A percentile compares a stretch with the other conserved stretches of the same genome.
Conservation (phyloP, 306 rosid species). For the Medicago ruthenica region DNA sequence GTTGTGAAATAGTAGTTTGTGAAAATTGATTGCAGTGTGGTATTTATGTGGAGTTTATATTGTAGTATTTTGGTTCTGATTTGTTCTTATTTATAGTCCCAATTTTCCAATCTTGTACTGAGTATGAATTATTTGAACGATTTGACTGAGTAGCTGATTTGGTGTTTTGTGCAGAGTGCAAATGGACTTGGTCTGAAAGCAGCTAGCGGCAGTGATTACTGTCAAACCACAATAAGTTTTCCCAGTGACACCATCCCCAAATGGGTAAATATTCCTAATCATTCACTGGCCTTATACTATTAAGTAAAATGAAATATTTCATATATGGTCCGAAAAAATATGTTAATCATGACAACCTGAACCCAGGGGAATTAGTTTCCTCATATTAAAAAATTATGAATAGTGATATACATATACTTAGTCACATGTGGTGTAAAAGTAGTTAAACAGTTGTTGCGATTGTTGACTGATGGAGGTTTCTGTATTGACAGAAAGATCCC, state of each 20-base stretch:
- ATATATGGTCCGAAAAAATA: slow-evolving; percentile 19
- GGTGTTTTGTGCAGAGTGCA: slow-evolving; percentile 62
- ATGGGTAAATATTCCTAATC: slow-evolving; percentile 71
- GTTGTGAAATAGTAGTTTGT: background rate
- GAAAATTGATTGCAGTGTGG: background rate
- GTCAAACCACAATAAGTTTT: slow-evolving; percentile 71
- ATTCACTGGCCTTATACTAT: slow-evolving; percentile 15
- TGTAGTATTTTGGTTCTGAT: background rate
- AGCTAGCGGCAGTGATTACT: slow-evolving; percentile 59
- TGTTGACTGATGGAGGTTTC: slow-evolving; percentile 40
- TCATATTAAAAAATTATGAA: slow-evolving; percentile 12
- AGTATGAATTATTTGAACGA: slow-evolving; percentile 10
- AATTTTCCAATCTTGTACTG: background rate
- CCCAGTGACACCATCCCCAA: slow-evolving; percentile 84
- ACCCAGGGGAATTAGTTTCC: slow-evolving; percentile 15
- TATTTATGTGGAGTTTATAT: slow-evolving; percentile 16
- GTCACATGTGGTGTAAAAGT: slow-evolving; percentile 1
- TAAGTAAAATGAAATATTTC: slow-evolving; percentile 10
- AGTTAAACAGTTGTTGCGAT: slow-evolving; percentile 15
- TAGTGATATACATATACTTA: slow-evolving; percentile 22
- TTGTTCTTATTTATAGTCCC: background rate
- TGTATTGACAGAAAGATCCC: slow-evolving; percentile 78
- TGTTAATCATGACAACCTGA: slow-evolving; percentile 29
- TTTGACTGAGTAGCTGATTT: slow-evolving; percentile 22
- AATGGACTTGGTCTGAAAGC: slow-evolving; percentile 94